A percentile compares a stretch with the other conserved stretches of the same genome.
These are phyloP conservation scores for Tarenaya hassleriana DNA, from an alignment of 345 rosid genomes.

Conservation along the genomic window DNA sequence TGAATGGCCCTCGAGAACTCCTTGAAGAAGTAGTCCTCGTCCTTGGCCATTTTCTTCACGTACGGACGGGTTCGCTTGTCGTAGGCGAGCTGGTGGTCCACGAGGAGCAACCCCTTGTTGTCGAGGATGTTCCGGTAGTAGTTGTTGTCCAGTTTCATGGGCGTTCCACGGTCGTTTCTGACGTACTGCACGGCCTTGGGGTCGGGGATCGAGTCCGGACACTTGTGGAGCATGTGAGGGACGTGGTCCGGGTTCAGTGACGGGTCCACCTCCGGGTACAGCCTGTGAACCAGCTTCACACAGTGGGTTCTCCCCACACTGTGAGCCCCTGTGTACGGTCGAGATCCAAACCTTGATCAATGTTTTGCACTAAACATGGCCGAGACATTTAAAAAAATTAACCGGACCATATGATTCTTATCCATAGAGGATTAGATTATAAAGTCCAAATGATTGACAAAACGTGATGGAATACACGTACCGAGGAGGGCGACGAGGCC, in stretches of 20 bases:
- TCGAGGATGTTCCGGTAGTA: constrained; percentile 91
- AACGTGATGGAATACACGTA: too few species aligned
- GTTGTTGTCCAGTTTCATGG: constrained; percentile 89
- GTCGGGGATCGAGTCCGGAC: constrained; percentile 94
- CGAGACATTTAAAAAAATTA: too few species aligned
- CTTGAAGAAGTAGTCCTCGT: constrained; percentile 85
- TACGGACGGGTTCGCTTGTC: constrained; percentile 82
- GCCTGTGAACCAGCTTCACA: constrained; percentile 80
- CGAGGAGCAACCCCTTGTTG: constrained; percentile 80
- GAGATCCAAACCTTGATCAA: not conserved
- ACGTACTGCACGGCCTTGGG: constrained; percentile 93
- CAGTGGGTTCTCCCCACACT: constrained; percentile 97
- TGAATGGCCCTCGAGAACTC: constrained; percentile 84
- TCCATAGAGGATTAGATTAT: too few species aligned
- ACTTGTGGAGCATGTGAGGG: constrained; percentile 84
- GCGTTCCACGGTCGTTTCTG: constrained; percentile 92
- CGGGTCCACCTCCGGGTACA: constrained; percentile 86
- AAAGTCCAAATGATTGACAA: too few species aligned
- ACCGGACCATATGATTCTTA: too few species aligned
- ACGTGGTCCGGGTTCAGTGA: constrained; percentile 75
- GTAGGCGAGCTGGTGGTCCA: constrained; percentile 84
- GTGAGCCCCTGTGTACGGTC: constrained; percentile 57
- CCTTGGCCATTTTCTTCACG: constrained; percentile 95
- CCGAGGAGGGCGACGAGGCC: constrained; percentile 62
- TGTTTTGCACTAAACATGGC: constrained; percentile 3